Base-by-base conservation (phyloP, 2,329 filamentous ascomycete species). In the Polychaeton citri region DNA sequence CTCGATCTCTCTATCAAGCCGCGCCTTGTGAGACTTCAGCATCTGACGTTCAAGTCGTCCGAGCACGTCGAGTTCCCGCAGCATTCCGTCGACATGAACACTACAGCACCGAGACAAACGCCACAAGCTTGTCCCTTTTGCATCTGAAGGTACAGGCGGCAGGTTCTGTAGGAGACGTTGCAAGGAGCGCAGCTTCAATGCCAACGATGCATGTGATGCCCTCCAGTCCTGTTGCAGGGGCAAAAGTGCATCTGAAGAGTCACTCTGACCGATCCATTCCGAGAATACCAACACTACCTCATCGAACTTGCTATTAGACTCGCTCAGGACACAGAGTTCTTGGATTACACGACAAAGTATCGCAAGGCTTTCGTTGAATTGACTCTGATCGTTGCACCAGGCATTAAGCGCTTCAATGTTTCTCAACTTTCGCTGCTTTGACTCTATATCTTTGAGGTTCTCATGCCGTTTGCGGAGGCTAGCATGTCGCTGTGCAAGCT, bases 11-110 rank as follows among this genome's bases (percentile, higher is more conserved):
- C 48, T 40, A 13, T 57, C 51, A n/a, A 81, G 70, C 72, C 76
- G 79, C 30, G 61, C 62, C 38, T 65, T 64, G 54, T 81, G 77
- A 31, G 66, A 62, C 32, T 55, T 58, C 35, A 74, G 54, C 4
- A 72, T 69, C 45, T 74, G 72, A 32, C 58, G 59, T 56, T 79
- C 74, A 38, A 81, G 70, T 47, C 68, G 64, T 37, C 65, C 65
- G 76, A 81, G 81, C 40, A 68, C 41, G n/a, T 55, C 54, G 42
- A 81, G 57, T 59, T 81, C 77, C n/a, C 60, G 61, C 31, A 76
- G 54, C 75, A 80, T 80, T 21, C 67, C 71, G 33, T 59, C 50
- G 9, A 79, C 64, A 31, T 81, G 53, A 12, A 47, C 49, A 16
- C 61, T 53, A 37, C 66, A 72, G 2, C 61, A 65, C 5, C 52